These are phyloP conservation scores for Hypomontagnella monticulosa DNA, from an alignment of 495 filamentous ascomycete genomes.

Conservation along the genomic window DNA sequence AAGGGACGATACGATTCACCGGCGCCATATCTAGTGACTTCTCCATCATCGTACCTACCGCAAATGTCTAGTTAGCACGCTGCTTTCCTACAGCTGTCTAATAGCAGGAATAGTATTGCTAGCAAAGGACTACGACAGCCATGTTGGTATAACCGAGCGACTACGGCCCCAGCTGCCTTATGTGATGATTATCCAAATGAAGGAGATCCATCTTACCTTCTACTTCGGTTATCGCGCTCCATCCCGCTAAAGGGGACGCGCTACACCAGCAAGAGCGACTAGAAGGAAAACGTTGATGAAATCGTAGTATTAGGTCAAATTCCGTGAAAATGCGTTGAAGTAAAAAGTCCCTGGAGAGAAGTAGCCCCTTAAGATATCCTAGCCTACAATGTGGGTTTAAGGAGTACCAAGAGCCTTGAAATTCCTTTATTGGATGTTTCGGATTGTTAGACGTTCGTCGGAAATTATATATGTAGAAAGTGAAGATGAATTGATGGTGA, in stretches of 20 bases:
- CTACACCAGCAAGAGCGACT: background rate
- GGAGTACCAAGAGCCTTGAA: too few relatives aligned
- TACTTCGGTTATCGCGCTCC: constrained; percentile 48
- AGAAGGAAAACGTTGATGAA: background rate
- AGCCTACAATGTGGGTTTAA: too few relatives aligned
- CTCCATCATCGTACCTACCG: constrained; percentile 62
- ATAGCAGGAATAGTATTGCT: background rate
- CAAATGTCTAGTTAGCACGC: constrained; percentile 12
- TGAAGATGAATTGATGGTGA: background rate
- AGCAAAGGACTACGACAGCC: background rate
- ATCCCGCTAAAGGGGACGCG: constrained; percentile 9
- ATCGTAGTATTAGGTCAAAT: background rate
- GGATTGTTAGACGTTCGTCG: too few relatives aligned
- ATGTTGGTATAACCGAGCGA: background rate
- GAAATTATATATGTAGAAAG: too few relatives aligned
- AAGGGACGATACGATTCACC: constrained; percentile 65
- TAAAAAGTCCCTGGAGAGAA: background rate
- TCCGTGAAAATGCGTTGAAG: background rate
- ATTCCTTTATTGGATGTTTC: too few relatives aligned
- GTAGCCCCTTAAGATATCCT: too few relatives aligned
- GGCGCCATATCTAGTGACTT: constrained; percentile 64
- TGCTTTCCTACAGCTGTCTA: background rate
- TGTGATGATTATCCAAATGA: background rate
- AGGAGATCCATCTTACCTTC: constrained; percentile 45
- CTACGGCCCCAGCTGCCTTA: too few relatives aligned